These are phyloP conservation scores for Solioccasus polychromus DNA, from an alignment of 768 basidiomycete genomes.

Conservation along the genomic window DNA sequence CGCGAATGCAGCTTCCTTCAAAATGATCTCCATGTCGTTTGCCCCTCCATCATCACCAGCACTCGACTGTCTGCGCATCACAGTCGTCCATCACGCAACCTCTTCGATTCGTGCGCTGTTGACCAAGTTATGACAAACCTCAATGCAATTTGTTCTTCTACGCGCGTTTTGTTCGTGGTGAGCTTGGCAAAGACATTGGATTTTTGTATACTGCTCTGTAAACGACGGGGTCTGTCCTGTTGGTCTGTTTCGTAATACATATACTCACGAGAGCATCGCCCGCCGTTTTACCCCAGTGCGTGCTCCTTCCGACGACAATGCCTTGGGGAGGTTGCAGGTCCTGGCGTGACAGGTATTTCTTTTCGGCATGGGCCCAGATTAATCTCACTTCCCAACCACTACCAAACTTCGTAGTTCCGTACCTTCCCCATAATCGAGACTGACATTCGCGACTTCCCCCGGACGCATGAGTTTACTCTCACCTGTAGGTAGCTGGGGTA, in stretches of 20 bases:
- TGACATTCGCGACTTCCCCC: conserved; percentile 6
- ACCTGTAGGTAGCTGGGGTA: no score
- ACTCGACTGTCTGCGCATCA: conserved; percentile 19
- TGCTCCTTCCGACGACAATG: conserved; percentile 8
- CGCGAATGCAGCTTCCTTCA: conserved; percentile 12
- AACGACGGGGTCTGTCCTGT: not conserved
- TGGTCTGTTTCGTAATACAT: not conserved
- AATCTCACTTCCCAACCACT: conserved; percentile 8
- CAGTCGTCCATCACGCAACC: conserved; percentile 14
- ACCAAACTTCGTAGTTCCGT: conserved; percentile 10
- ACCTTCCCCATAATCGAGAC: conserved; percentile 12
- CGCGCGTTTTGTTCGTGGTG: conserved; percentile 9
- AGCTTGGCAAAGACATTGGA: conserved; percentile 16
- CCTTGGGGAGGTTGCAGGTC: conserved; percentile 7
- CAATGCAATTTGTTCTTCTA: conserved; percentile 8
- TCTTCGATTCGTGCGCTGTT: conserved; percentile 12
- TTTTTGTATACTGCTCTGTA: conserved; percentile 7
- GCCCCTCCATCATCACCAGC: conserved; percentile 9
- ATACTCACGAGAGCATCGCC: conserved; percentile 10
- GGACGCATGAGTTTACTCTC: not conserved
- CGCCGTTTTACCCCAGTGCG: conserved; percentile 1
- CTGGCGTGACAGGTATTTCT: not conserved
- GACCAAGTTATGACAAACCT: conserved; percentile 16
- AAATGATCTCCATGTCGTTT: conserved; percentile 10
- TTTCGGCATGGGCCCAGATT: not conserved